Evolutionary conservation across 352 stramenopile genomes (phyloP), one percentile per base, ranked within the genome.

Genomic region (Elongisporangium prolatum): DNA sequence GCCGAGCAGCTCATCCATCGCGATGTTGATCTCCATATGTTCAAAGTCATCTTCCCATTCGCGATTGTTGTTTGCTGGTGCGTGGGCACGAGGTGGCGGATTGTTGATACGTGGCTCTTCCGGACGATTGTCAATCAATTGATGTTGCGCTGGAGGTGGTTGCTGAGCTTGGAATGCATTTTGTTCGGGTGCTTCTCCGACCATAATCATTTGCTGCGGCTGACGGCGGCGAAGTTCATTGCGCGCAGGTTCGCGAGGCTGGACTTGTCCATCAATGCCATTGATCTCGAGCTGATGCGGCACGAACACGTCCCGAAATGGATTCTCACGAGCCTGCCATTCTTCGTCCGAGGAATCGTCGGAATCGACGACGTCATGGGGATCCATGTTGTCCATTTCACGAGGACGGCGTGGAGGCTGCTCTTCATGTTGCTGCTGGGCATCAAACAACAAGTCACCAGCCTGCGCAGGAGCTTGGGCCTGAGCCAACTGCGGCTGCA

Each of bases 1-100:
- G 9, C 97, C 97, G n/a, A 99, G 68, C 1, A 99, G 72, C 64
- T 99, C 96, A 64, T 99, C 96, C 67, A 99, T 86, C 0, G 96
- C 95, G 38, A 99, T 93, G 61, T 97, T 97, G 56, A 97, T 93
- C 66, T 98, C 91, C 79, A 97, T 93, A 67, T 97, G 82, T 24
- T 96, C 84, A 50, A 95, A 89, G 34, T 96, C 88, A 57, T 97
- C 88, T 54, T 97, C 86, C 81, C 86, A 93, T 21, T 80, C 77
- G 25, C 74, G 61, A 48, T 84, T 79, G 50, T 84, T 84, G 50
- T 77, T 84, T 0, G 66, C 53, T 28, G 69, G 63, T 6, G 65
- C 28, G 8, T 40, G 28, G 14, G 28, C 28, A 14, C 28, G 70
- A 16, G 53, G 59, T 9, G 52, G 61, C 37, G 52, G 52, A 51